A percentile compares a stretch with the other conserved stretches of the same genome.
These are phyloP conservation scores for Spergularia marina DNA, from an alignment of 148 eudicot species.

Conservation along the genomic window DNA sequence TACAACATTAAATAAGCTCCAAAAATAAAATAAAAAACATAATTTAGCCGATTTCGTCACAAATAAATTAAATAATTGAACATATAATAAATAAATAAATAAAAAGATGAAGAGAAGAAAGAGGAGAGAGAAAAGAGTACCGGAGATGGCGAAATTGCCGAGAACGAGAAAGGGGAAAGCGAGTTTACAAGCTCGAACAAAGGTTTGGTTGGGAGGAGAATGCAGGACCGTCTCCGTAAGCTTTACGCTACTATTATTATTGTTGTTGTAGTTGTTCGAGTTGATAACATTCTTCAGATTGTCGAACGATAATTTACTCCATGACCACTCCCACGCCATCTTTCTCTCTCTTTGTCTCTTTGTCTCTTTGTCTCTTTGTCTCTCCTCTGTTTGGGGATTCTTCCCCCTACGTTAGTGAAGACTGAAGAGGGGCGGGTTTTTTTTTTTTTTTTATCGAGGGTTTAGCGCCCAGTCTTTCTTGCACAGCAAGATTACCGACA, in stretches of 20 bases:
- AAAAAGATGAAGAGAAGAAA: neutral
- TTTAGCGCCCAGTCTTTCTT: neutral
- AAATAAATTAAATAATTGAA: neutral
- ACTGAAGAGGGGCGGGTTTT: too few species aligned
- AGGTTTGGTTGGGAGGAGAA: slow-evolving; percentile 13
- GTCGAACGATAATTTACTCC: slow-evolving; percentile 13
- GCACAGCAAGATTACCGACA: neutral
- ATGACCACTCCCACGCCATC: neutral
- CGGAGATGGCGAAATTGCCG: slow-evolving; percentile 22
- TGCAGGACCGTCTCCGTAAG: neutral
- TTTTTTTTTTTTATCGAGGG: neutral
- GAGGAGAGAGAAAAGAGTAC: neutral
- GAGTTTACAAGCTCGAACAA: slow-evolving; percentile 19
- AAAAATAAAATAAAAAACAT: too few species aligned
- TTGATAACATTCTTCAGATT: slow-evolving; percentile 3
- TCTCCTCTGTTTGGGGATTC: too few species aligned
- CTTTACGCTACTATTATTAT: neutral
- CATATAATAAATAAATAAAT: neutral
- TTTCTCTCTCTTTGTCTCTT: neutral
- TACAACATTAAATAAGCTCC: too few species aligned
- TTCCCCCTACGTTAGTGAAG: too few species aligned
- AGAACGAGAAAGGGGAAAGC: slow-evolving; percentile 24
- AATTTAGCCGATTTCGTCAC: neutral
- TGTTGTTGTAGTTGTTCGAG: neutral
- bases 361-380: too few species aligned